These are phyloP conservation scores for Phytophthora vignae DNA, from an alignment of 352 stramenopile genomes.

Conservation along the genomic window DNA sequence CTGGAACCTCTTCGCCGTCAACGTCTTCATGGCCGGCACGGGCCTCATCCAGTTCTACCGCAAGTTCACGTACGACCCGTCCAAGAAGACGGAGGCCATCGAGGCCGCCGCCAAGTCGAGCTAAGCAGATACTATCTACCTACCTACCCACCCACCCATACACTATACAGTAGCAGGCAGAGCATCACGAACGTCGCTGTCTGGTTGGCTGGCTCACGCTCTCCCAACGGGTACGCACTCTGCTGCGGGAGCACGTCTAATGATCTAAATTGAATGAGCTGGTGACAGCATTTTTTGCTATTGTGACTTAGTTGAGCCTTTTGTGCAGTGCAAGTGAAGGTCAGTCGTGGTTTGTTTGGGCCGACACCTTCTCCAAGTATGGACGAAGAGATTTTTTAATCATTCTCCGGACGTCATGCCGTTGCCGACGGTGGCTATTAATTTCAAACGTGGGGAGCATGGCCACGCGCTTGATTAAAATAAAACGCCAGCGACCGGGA, in stretches of 20 bases:
- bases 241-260: constrained; percentile 8
- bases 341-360: neutral
- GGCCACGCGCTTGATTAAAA: constrained; percentile 7
- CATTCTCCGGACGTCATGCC: neutral
- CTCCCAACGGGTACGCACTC: neutral
- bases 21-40: constrained; percentile 88
- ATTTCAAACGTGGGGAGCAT: constrained; percentile 2
- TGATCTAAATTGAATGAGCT: constrained; percentile 15
- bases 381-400: neutral
- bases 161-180: neutral
- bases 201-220: neutral
- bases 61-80: constrained; percentile 66
- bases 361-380: neutral
- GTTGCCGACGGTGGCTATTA: neutral
- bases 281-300: neutral
- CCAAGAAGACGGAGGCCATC: constrained; percentile 10
- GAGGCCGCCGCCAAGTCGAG: constrained; percentile 17
- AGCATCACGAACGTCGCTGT: neutral
- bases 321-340: neutral
- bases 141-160: constrained; percentile 2
- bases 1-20: constrained; percentile 91
- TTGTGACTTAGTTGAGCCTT: neutral
- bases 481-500: neutral
- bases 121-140: constrained; percentile 9
- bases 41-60: constrained; percentile 84